These are phyloP conservation scores for Phytophthora cactorum DNA, from an alignment of 352 stramenopile genomes.

Conservation along the genomic window DNA sequence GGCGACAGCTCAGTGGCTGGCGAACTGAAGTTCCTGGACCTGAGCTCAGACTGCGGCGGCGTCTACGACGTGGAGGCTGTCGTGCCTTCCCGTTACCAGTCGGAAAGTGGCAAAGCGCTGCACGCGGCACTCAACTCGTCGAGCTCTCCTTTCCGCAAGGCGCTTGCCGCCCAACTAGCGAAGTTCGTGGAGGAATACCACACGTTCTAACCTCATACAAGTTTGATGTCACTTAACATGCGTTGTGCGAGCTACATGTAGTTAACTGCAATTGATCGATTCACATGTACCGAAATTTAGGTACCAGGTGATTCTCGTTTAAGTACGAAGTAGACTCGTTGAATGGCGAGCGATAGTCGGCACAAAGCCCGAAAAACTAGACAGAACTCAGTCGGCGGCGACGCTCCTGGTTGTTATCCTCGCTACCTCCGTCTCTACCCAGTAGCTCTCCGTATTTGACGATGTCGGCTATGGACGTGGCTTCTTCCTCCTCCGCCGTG, in stretches of 20 bases:
- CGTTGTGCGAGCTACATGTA: not conserved
- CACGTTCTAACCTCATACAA: constrained; percentile 49
- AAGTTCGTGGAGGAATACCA: constrained; percentile 82
- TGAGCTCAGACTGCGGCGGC: constrained; percentile 78
- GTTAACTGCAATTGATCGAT: no score
- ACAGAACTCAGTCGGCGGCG: constrained; percentile 5
- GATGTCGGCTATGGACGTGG: constrained; percentile 40
- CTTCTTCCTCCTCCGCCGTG: constrained; percentile 26
- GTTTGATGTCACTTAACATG: not conserved
- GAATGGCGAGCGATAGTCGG: constrained; percentile 16
- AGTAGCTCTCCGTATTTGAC: constrained; percentile 3
- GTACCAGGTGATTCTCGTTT: not conserved
- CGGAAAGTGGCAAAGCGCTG: constrained; percentile 67
- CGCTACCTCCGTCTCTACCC: not conserved
- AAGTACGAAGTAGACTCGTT: not conserved
- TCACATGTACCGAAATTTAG: no score
- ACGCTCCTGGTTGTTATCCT: not conserved
- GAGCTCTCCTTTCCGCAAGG: constrained; percentile 64
- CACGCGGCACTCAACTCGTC: constrained; percentile 62
- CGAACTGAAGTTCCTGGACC: constrained; percentile 81
- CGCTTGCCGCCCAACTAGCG: constrained; percentile 55
- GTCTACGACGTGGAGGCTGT: constrained; percentile 79
- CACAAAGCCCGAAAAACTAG: constrained; percentile 23
- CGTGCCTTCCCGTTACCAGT: constrained; percentile 76
- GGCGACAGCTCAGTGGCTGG: constrained; percentile 36